Evolutionary conservation across 352 stramenopile genomes (phyloP), one percentile per base, ranked within the genome.

Genomic region (Hyaloperonospora brassicae): DNA sequence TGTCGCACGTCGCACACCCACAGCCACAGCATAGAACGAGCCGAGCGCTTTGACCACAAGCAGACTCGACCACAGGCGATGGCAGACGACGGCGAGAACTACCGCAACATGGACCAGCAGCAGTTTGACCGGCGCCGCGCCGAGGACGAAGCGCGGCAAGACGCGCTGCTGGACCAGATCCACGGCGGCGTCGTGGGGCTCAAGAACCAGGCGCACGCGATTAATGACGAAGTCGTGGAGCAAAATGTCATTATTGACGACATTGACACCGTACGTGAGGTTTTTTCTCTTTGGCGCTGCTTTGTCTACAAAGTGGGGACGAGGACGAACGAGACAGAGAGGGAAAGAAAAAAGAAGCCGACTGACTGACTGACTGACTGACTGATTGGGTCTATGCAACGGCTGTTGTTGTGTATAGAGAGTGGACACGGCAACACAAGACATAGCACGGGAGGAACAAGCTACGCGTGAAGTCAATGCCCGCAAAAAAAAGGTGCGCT

Each of bases 191-290:
- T 89, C 24, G 77, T 82, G 59, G 74, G 76, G 1, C 72, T 93
- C 5, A 88, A 88, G 76, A 83, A 86, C 66, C 79, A 93, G 42
- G 82, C 82, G 39, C 72, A 87, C 21, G 82, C 79, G 23, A 93
- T 93, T 56, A 90, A 93, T 50, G 77, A 73, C 56, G 82, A 93
- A 66, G 82, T 93, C 12, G 64, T 89, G 34, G 76, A 86, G 59
- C 82, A 93, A 57, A 93, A 87, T 57, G 61, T 70, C 59, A 82
- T 90, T 64, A 86, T 93, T 53, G 82, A 89, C 58, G 73, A 89
- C 63, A 80, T 93, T 41, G 63, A 61, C 56, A 68, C 74, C 50
- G 82, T 90, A 75, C 50, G 76, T 17, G 17, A 17, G 17, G 17
- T 7, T 25, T 21, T 40, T 41, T 21, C 12, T 17, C 38, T 5